phyloP scores from a whole-genome alignment of 495 filamentous ascomycete genomes.

The Hyaloscypha variabilis region DNA sequence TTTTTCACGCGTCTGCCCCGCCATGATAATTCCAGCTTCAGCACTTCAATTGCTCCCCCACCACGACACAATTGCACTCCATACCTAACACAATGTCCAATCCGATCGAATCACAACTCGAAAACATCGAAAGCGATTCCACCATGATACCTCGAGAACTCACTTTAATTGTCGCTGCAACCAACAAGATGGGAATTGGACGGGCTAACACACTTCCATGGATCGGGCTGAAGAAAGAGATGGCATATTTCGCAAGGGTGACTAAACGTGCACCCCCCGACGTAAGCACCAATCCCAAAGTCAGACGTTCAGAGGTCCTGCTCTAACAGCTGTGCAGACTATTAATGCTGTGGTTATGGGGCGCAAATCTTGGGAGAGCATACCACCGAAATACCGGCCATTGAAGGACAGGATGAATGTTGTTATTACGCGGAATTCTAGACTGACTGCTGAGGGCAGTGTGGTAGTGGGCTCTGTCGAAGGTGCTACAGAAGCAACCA shows the following conservation, averaged over 20 bases:
- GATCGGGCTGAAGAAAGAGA: conserved; percentile 84
- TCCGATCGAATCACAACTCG: not conserved
- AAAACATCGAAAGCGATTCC: not conserved
- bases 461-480: conserved; percentile 50
- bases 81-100: not conserved
- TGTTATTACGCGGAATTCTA: conserved; percentile 61
- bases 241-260: conserved; percentile 91
- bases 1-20: conserved; percentile 1
- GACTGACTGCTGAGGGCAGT: conserved; percentile 20
- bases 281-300: not conserved
- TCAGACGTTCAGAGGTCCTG: too few relatives aligned
- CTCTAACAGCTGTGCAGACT: conserved; percentile 12
- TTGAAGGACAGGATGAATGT: conserved; percentile 77
- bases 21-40: not conserved
- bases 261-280: conserved; percentile 45
- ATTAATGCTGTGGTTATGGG: conserved; percentile 93
- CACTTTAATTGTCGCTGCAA: conserved; percentile 78
- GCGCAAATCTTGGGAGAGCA: conserved; percentile 90
- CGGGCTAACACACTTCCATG: conserved; percentile 80
- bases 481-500: conserved; percentile 53
- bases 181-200: conserved; percentile 83
- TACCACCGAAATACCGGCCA: conserved; percentile 77
- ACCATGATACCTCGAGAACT: conserved; percentile 51
- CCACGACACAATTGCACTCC: not conserved
- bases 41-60: not conserved